Base-by-base conservation (phyloP, 2,329 filamentous ascomycete species). In the Lachnellula cervina region DNA sequence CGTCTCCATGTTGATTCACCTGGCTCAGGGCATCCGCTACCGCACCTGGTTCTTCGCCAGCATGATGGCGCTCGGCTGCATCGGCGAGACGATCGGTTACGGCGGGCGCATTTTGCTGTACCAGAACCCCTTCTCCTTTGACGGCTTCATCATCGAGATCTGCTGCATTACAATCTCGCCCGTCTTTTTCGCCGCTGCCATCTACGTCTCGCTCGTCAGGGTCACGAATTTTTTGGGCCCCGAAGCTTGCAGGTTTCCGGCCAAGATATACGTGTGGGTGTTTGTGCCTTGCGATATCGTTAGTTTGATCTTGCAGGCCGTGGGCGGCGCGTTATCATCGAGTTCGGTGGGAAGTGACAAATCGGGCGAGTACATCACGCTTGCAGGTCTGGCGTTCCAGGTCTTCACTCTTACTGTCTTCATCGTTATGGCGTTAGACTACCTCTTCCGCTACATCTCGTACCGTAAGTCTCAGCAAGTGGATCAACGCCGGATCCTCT, bases 271-370 rank as follows among this genome's bases (percentile, higher is more conserved):
- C 57, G 78, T 77, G 8, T 69, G 74, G 42, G 74, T 79, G 70
- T 87, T 87, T 70, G 79, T 87, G 61, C 73, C 79, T 49, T 78
- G 77, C 67, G 81, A 84, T 68, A 72, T 83, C 13, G 76, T 77
- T 44, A 83, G 80, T 60, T 75, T 84, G 57, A 65, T 82, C 49
- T 71, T 84, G 44, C 81, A 84, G 71, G 81, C 79, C 62, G 77
- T 80, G 55, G 81, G 81, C 52, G 82, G 82, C 23, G 75, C 74
- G 19, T 69, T 84, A 54, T 80, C 82, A 14, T 59, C 59, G 5
- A 54, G 58, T 11, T 58, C 62, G 5, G 55, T 21, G 8, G 54
- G 59, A 5, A 37, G 59, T 34, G 35, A 50, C 1, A 51, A 48
- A 2, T 40, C 50, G 25, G 58, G 57, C 14, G 43, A 63, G 32